A percentile compares a stretch with the other conserved stretches of the same genome.
phyloP scores from a whole-genome alignment of 169 alveolate genomes.

The Cryptosporidium sp. region DNA sequence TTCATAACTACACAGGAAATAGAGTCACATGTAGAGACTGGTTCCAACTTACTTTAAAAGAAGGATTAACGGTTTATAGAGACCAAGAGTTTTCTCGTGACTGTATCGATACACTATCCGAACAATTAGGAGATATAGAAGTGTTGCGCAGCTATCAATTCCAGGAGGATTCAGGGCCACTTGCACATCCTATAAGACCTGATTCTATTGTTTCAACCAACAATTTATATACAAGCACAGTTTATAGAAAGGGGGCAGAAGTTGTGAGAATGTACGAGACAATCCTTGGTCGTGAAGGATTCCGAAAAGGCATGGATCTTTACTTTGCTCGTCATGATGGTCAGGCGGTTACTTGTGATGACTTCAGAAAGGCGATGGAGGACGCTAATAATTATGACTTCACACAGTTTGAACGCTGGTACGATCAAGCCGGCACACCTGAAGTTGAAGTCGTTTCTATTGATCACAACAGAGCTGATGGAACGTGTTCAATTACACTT shows the following conservation, averaged over 20 bases:
- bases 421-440: slow-evolving; percentile 86
- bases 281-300: slow-evolving; percentile 91
- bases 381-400: slow-evolving; percentile 86
- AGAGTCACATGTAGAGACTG: slow-evolving; percentile 94
- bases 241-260: slow-evolving; percentile 94
- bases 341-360: slow-evolving; percentile 94
- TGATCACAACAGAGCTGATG: slow-evolving; percentile 63
- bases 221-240: slow-evolving; percentile 93
- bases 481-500: slow-evolving; percentile 82
- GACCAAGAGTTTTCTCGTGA: slow-evolving; percentile 89
- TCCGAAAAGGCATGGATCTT: slow-evolving; percentile 91
- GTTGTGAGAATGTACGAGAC: slow-evolving; percentile 95
- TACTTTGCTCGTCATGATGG: slow-evolving; percentile 92
- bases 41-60: slow-evolving; percentile 94
- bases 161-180: slow-evolving; percentile 91
- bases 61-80: slow-evolving; percentile 93
- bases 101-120: slow-evolving; percentile 83
- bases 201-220: slow-evolving; percentile 91
- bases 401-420: slow-evolving; percentile 92
- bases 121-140: slow-evolving; percentile 88
- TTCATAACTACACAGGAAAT: slow-evolving; percentile 95
- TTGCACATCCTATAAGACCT: slow-evolving; percentile 94
- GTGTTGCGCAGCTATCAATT: slow-evolving; percentile 86
- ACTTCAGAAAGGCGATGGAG: slow-evolving; percentile 92
- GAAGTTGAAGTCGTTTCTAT: slow-evolving; percentile 75